Evolutionary conservation across 805 yeast species (phyloP), one percentile per base, ranked within the genome.

Genomic region (Suhomyces faveliae): DNA sequence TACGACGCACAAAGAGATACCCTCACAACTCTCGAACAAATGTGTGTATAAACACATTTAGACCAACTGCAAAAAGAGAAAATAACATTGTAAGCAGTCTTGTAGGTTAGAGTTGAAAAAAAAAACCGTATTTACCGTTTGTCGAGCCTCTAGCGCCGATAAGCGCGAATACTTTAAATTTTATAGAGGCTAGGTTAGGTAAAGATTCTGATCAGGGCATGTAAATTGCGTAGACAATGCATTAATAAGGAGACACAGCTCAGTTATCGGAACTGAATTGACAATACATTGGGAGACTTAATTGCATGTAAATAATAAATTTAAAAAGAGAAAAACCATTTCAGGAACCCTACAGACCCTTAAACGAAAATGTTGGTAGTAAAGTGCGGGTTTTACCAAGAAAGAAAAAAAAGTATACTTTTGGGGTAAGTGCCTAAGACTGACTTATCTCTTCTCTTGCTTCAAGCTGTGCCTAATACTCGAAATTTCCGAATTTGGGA

Each of bases 281-380:
- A n/a, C 30, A n/a, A 13, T 27, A 15, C n/a, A 27, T 27, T 27
- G 11, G 30, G 15, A 27, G 30, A 27, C 6, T 27, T 4, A 25
- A 27, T n/a, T 27, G 30, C 9, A 27, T 27, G 30, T n/a, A 9
- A 27, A n/a, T n/a, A n/a, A 27, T n/a, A n/a, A 27, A 27, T 9
- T 27, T 15, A 27, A n/a, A 24, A 27, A 5, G 30, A 27, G 15
- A 12, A 27, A n/a, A n/a, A 9, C 30, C 11, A 9, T 10, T 17
- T 17, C 37, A 33, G 37, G 37, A 15, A 33, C 37, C 21, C 37
- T 15, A 33, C 21, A 33, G 37, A 33, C 37, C 37, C 37, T 33
- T 33, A 5, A 24, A 13, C 7, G 21, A 33, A 30, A 33, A 15
- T 33, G 21, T 33, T 33, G 37, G 21, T n/a, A 17, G 37, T 33